Evolutionary conservation across 306 rosid species (phyloP), one percentile per base, ranked within the genome.

Genomic region (Echinosophora koreensis): DNA sequence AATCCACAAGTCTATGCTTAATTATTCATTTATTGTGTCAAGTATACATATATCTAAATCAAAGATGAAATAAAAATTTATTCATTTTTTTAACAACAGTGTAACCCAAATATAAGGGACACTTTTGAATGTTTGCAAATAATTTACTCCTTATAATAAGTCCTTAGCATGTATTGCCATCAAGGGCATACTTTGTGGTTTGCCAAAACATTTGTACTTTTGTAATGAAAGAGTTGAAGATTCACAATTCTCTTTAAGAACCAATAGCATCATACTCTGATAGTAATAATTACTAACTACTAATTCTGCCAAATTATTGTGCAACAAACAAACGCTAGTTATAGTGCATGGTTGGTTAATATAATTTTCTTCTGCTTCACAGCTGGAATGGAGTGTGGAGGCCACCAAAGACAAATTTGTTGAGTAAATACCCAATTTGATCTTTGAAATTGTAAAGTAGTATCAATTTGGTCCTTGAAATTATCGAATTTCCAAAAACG

Each of bases 1-100:
- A 92, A 90, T 89, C 97, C 95, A 57, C 79, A 82, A 77, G 85
- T 65, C 65, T 92, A 71, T 66, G 88, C 89, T 58, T 91, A 34
- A 83, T 49, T 75, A 17, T 72, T 50, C 49, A 37, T 67, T 61
- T 12, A 22, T 65, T 63, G 16, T 63, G 46, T 52, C 50, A 28
- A 22, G 22, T 73, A 66, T 73, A 57, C 15, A 42, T 8, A 42
- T 8, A 57, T 72, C n/a, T 74, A 46, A 3, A 14, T 49, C n/a
- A 52, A 68, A 55, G 9, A 44, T 51, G 59, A 68, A 42, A 41
- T 61, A 6, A 69, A 80, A 41, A 49, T 18, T 80, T 65, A 66
- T 77, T 76, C 65, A 44, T 66, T 84, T 72, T 72, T 72, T 73
- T 2, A 84, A 60, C 22, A 32, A n/a, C 4, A 37, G 60, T 34